These are phyloP conservation scores for Cafeteria roenbergensis DNA, from an alignment of 108 stramenopile genomes.

Conservation along the genomic window DNA sequence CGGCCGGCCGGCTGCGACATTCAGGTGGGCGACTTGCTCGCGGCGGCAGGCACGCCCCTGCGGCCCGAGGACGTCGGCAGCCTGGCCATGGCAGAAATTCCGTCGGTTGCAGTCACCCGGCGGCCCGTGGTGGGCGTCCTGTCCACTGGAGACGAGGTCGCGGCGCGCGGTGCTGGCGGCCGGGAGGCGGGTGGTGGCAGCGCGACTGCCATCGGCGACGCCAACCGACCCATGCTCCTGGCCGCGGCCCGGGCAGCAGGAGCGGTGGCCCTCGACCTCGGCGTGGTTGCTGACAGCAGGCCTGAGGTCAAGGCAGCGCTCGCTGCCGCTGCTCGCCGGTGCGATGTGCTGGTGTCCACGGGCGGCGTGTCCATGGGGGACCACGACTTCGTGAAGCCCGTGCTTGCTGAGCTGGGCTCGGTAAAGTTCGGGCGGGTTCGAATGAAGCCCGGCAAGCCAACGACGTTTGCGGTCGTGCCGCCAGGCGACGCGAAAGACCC, in stretches of 20 bases:
- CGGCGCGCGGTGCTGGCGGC: slow-evolving; percentile 2
- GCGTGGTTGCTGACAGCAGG: slow-evolving; percentile 58
- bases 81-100: slow-evolving; percentile 26
- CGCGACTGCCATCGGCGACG: slow-evolving; percentile 48
- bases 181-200: slow-evolving; percentile 27
- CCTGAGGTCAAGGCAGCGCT: slow-evolving; percentile 16
- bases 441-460: slow-evolving; percentile 94
- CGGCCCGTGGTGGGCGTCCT: slow-evolving; percentile 42
- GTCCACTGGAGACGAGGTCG: slow-evolving; percentile 51
- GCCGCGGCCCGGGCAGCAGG: slow-evolving; percentile 30
- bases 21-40: slow-evolving; percentile 13
- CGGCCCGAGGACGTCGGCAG: slow-evolving; percentile 29
- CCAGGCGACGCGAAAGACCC: no score
- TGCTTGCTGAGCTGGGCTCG: slow-evolving; percentile 56
- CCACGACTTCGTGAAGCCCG: slow-evolving; percentile 62
- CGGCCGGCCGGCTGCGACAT: slow-evolving; percentile 32
- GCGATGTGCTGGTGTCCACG: slow-evolving; percentile 75
- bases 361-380: slow-evolving; percentile 62
- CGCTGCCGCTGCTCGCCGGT: slow-evolving; percentile 4
- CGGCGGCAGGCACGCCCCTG: slow-evolving; percentile 13
- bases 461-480: slow-evolving; percentile 71
- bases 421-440: slow-evolving; percentile 73
- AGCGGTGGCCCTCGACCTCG: slow-evolving; percentile 59
- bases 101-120: slow-evolving; percentile 7
- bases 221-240: slow-evolving; percentile 67